Evolutionary conservation across 176 grass and related monocot genomes (phyloP).

Genomic region (Raddia guianensis): DNA sequence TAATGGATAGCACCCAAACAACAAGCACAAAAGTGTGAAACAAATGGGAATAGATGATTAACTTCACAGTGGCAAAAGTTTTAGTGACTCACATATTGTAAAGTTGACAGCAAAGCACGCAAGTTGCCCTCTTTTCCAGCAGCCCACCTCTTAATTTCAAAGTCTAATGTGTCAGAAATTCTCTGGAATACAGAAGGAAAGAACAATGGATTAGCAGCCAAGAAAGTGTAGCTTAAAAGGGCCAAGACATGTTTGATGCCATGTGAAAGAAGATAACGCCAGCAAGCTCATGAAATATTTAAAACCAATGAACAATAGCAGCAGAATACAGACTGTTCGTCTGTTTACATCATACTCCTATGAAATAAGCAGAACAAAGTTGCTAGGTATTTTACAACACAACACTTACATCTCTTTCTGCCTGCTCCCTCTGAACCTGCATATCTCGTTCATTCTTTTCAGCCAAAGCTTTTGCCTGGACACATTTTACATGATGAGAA

Average conservation of each 20-base stretch:
- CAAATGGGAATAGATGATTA: constrained; percentile 9
- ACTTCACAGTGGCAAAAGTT: constrained; percentile 1
- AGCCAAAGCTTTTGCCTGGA: constrained; percentile 76
- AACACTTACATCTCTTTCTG: constrained; percentile 72
- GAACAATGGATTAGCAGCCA: constrained; percentile 31
- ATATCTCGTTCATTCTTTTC: constrained; percentile 86
- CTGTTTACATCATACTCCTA: not conserved
- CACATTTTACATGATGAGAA: constrained; percentile 18
- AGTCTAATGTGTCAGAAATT: constrained; percentile 70
- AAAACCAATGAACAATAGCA: constrained; percentile 17
- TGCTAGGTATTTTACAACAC: constrained; percentile 1
- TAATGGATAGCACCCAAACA: not conserved
- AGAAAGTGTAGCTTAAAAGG: constrained; percentile 12
- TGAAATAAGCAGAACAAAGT: constrained; percentile 30
- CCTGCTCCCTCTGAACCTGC: constrained; percentile 68
- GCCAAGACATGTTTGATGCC: not conserved
- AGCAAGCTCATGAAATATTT: not conserved
- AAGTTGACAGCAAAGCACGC: constrained; percentile 86
- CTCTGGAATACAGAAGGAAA: constrained; percentile 71
- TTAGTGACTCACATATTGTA: constrained; percentile 80
- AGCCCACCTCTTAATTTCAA: constrained; percentile 96
- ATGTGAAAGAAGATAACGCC: constrained; percentile 14
- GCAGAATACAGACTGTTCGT: constrained; percentile 10
- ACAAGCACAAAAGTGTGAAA: constrained; percentile 23
- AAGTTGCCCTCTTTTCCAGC: constrained; percentile 97